These are phyloP conservation scores for Penicillium decumbens DNA, from an alignment of 2,329 filamentous ascomycete species.

Conservation along the genomic window DNA sequence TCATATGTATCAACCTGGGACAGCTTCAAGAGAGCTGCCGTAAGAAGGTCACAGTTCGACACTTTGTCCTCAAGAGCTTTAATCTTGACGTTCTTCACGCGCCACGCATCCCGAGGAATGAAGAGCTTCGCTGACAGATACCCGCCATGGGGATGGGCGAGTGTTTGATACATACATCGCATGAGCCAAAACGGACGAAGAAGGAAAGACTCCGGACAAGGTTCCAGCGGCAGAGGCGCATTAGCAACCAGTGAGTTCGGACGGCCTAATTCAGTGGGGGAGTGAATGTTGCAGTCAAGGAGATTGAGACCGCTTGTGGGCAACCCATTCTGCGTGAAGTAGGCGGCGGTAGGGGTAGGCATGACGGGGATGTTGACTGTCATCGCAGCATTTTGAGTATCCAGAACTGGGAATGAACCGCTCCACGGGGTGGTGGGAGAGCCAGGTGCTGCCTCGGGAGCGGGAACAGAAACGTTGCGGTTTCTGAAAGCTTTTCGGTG, in stretches of 20 bases:
- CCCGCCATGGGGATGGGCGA: constrained; percentile 84
- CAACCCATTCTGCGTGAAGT: constrained; percentile 55
- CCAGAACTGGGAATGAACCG: constrained; percentile 57
- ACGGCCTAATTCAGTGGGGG: constrained; percentile 59
- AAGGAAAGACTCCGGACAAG: constrained; percentile 82
- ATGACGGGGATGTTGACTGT: constrained; percentile 56
- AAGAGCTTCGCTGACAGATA: constrained; percentile 91
- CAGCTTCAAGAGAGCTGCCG: constrained; percentile 79
- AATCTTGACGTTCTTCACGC: constrained; percentile 87
- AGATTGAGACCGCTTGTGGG: constrained; percentile 68
- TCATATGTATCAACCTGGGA: constrained; percentile 81
- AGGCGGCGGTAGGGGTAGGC: constrained; percentile 62
- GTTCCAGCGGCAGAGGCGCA: constrained; percentile 74
- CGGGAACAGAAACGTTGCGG: constrained; percentile 66
- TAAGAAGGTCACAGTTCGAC: constrained; percentile 82
- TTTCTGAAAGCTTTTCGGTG: constrained; percentile 67
- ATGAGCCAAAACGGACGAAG: constrained; percentile 98
- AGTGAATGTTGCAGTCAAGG: constrained; percentile 79
- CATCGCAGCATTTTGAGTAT: constrained; percentile 45
- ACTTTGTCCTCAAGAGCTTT: constrained; percentile 92
- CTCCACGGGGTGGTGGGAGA: constrained; percentile 72
- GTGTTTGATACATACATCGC: constrained; percentile 86
- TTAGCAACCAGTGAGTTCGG: constrained; percentile 59
- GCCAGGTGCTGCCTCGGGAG: constrained; percentile 57
- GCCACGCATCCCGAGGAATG: constrained; percentile 87